Evolutionary conservation across 2,329 filamentous ascomycete species (phyloP), one percentile per base, ranked within the genome.

Genomic region (Xylariaceae sp.): DNA sequence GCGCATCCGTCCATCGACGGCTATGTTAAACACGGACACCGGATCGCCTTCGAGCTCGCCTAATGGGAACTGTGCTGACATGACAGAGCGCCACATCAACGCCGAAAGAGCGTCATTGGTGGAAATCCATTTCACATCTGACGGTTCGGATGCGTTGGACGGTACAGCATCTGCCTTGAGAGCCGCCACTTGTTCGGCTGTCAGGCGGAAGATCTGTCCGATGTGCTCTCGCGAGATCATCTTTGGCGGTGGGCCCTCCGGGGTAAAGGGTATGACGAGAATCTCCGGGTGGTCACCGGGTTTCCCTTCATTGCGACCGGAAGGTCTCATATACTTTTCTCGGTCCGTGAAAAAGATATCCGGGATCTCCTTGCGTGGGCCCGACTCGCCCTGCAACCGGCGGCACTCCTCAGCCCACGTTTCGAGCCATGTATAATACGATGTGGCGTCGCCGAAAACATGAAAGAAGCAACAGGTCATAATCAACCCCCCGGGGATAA

Each of bases 371-470:
- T 63, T 53, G 0, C 65, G 67, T 3, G 58, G 43, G 3, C 35
- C 6, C n/a, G 63, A 63, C 9, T 60, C 51, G 6, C 62, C 64
- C 51, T 72, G 69, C 5, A 67, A 56, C 3, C 64, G 64, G 41
- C 70, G 64, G 35, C 68, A 70, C 40, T 68, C 69, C 46, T 72
- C 69, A 3, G 70, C 70, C 68, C 70, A 71, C 6, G 69, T 60
- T 31, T 67, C 63, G 19, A 67, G 64, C 64, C 68, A 69, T 39
- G 58, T 63, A 43, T 62, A 67, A 45, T 68, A 72, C 3, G 65
- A 59, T 7, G 61, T 68, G 2, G 65, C 70, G 7, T 72, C 71
- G 6, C 68, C 70, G 19, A 67, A 64, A 52, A 72, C 65, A 43
- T 72, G 70, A 8, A 70, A 64, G 35, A 63, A 61, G 47, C 57